Conservation (phyloP, 768 basidiomycete genomes). For the Hemileccinum rubropunctum region DNA sequence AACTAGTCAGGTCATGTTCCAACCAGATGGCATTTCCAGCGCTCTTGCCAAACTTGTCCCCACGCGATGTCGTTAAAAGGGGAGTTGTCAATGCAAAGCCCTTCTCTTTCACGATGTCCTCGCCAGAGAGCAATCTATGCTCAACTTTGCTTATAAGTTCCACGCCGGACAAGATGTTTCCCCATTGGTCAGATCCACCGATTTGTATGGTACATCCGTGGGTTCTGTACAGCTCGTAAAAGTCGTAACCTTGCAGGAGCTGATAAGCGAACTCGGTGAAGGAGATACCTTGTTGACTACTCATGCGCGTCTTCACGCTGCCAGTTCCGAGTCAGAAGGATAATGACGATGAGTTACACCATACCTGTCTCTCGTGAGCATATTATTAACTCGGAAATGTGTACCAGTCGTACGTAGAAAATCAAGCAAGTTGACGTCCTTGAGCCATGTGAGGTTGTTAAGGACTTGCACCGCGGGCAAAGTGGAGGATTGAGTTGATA, state of each 20-base stretch:
- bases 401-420: constrained; percentile 83
- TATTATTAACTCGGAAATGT: constrained; percentile 78
- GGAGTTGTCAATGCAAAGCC: constrained; percentile 91
- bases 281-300: constrained; percentile 84
- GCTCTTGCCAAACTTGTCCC: constrained; percentile 97
- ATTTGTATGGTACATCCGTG: constrained; percentile 81
- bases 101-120: constrained; percentile 22
- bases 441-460: constrained; percentile 80
- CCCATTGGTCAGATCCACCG: constrained; percentile 98
- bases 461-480: constrained; percentile 39
- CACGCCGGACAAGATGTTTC: constrained; percentile 92
- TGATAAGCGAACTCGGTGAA: constrained; percentile 99
- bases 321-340: constrained; percentile 7
- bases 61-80: constrained; percentile 83
- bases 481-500: constrained; percentile 7
- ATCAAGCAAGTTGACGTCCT: constrained; percentile 68
- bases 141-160: constrained; percentile 73
- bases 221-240: constrained; percentile 66
- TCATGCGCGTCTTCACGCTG: constrained; percentile 81
- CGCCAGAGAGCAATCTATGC: constrained; percentile 2
- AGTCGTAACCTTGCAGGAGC: constrained; percentile 95
- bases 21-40: constrained; percentile 96
- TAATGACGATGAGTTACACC: neutral
- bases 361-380: constrained; percentile 90
- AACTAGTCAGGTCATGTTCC: constrained; percentile 70